Evolutionary conservation across 2,329 filamentous ascomycete genomes (phyloP).

Genomic region (Hymenoscyphus occultus): DNA sequence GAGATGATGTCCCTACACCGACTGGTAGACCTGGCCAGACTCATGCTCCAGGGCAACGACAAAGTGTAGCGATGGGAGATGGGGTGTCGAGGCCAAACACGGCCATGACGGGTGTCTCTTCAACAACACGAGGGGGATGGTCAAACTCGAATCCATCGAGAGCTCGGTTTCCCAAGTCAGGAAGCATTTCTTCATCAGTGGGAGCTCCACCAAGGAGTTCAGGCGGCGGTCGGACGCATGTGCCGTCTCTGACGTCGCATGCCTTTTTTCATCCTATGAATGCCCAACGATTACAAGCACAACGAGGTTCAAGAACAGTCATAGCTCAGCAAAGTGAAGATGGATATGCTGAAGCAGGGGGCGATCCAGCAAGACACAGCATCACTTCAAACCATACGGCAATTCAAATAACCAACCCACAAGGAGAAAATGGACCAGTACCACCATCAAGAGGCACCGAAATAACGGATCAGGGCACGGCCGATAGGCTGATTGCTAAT

Average conservation of each 20-base stretch:
- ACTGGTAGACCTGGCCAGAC: slow-evolving; percentile 28
- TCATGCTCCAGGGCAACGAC: slow-evolving; percentile 34
- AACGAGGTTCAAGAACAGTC: slow-evolving; percentile 55
- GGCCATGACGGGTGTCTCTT: slow-evolving; percentile 51
- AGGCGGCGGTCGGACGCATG: slow-evolving; percentile 80
- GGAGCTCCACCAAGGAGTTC: slow-evolving; percentile 62
- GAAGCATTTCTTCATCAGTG: slow-evolving; percentile 38
- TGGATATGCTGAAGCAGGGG: slow-evolving; percentile 43
- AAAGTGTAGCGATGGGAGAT: slow-evolving; percentile 41
- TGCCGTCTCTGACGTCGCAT: slow-evolving; percentile 81
- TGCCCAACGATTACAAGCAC: slow-evolving; percentile 88
- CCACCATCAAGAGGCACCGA: slow-evolving; percentile 78
- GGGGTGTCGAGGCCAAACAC: slow-evolving; percentile 52
- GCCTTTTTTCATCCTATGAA: slow-evolving; percentile 97
- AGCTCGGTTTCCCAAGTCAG: slow-evolving; percentile 52
- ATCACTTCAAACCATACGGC: slow-evolving; percentile 48
- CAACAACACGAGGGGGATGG: slow-evolving; percentile 45
- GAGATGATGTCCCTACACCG: slow-evolving; percentile 39
- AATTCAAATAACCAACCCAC: slow-evolving; percentile 30
- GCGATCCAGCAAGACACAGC: slow-evolving; percentile 55
- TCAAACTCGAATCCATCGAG: slow-evolving; percentile 48
- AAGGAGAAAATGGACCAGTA: slow-evolving; percentile 52
- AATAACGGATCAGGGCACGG: slow-evolving; percentile 69
- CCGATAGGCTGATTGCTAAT: slow-evolving; percentile 69
- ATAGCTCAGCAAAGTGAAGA: slow-evolving; percentile 40